Evolutionary conservation across 768 basidiomycete species (phyloP).

Genomic region (Xerocomus potaroensis): DNA sequence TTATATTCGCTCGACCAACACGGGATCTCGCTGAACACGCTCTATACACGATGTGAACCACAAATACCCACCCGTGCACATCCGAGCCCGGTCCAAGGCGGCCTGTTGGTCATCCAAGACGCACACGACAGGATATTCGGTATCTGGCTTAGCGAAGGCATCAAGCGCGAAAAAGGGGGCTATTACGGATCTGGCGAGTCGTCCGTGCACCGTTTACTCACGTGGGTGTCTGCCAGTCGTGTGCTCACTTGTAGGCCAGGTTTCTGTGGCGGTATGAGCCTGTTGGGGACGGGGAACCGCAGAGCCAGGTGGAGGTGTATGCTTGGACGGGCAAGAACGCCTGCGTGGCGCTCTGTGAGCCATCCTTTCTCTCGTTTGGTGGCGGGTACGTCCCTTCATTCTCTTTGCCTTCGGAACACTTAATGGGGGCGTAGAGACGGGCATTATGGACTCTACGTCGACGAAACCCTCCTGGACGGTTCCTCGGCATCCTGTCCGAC

Average conservation of each 20-base stretch:
- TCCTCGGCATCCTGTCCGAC: constrained; percentile 83
- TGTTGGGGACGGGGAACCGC: constrained; percentile 4
- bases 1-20: constrained; percentile 93
- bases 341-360: constrained; percentile 85
- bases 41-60: constrained; percentile 64
- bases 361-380: constrained; percentile 79
- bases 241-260: constrained; percentile 33
- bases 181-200: constrained; percentile 92
- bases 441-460: constrained; percentile 84
- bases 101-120: constrained; percentile 66
- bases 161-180: constrained; percentile 48
- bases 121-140: constrained; percentile 68
- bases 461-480: constrained; percentile 75
- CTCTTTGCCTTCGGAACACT: no score
- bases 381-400: constrained; percentile 64
- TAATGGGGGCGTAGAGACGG: constrained; percentile 54
- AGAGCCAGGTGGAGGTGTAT: constrained; percentile 53
- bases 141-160: constrained; percentile 73
- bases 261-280: constrained; percentile 71
- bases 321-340: constrained; percentile 87
- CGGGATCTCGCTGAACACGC: constrained; percentile 86
- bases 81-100: constrained; percentile 35
- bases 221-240: no score
- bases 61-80: constrained; percentile 24
- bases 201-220: constrained; percentile 34